Evolutionary conservation across 805 yeast genomes (phyloP).

Genomic region (Blastobotrys peoriensis): DNA sequence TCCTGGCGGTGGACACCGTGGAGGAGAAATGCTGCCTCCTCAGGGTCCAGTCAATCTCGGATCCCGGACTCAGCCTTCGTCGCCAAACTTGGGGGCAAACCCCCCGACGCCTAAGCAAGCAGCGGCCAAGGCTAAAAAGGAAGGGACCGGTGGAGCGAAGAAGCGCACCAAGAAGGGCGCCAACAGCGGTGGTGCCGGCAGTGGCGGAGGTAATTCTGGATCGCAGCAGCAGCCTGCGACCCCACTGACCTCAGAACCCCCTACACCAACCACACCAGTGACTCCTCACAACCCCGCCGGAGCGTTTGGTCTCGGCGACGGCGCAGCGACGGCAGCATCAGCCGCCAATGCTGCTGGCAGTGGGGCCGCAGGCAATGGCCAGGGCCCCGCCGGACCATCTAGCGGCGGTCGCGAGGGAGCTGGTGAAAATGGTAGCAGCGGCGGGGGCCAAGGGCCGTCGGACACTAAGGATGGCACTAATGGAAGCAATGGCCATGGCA

Average conservation of each 20-base stretch:
- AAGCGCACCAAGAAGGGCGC: conserved; percentile 21
- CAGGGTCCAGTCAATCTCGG: conserved; percentile 18
- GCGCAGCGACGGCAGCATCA: no score
- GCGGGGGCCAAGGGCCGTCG: background rate
- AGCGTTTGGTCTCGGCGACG: conserved; percentile 11
- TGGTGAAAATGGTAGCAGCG: background rate
- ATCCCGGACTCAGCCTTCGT: conserved; percentile 23
- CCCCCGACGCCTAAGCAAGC: conserved; percentile 22
- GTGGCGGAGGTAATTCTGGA: conserved; percentile 8
- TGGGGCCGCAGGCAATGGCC: no score
- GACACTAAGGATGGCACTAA: conserved; percentile 5
- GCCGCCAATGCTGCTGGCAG: no score
- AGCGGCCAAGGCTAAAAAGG: conserved; percentile 20
- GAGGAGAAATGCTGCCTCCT: conserved; percentile 23
- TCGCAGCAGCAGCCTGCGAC: conserved; percentile 18
- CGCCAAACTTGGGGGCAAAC: conserved; percentile 18
- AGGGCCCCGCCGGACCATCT: no score
- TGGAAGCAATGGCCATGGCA: conserved; percentile 5
- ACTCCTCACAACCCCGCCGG: conserved; percentile 32
- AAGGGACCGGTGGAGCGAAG: conserved; percentile 11
- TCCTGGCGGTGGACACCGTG: conserved; percentile 6
- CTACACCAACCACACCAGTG: conserved; percentile 38
- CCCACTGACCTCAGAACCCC: conserved; percentile 34
- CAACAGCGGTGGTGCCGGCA: conserved; percentile 9
- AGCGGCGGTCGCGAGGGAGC: no score